phyloP scores from a whole-genome alignment of 805 yeast genomes.

The Yamadazyma endophytica region DNA sequence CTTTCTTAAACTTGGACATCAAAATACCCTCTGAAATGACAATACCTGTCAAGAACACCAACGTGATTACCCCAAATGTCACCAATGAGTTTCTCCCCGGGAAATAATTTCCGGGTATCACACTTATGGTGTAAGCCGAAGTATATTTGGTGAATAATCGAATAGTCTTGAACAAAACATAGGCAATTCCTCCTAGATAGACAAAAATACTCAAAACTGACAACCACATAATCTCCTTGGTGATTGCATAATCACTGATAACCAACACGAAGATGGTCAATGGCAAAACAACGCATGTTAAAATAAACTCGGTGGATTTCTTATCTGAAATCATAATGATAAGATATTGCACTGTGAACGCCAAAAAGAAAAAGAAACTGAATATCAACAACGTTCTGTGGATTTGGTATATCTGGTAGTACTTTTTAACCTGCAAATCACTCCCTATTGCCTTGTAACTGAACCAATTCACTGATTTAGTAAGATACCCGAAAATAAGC shows the following conservation, averaged over 20 bases:
- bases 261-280: conserved; percentile 34
- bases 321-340: conserved; percentile 39
- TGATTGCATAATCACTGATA: conserved; percentile 32
- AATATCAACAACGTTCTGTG: conserved; percentile 25
- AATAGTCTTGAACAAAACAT: conserved; percentile 44
- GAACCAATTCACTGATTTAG: conserved; percentile 42
- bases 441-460: conserved; percentile 48
- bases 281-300: conserved; percentile 45
- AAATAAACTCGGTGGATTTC: conserved; percentile 38
- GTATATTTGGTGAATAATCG: conserved; percentile 41
- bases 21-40: conserved; percentile 16
- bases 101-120: conserved; percentile 33
- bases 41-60: conserved; percentile 33
- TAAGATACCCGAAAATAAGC: conserved; percentile 27
- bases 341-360: conserved; percentile 46
- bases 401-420: conserved; percentile 36
- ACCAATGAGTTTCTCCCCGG: conserved; percentile 44
- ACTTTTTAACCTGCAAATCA: conserved; percentile 32
- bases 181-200: conserved; percentile 39
- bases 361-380: conserved; percentile 42
- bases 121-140: conserved; percentile 25
- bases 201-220: conserved; percentile 22
- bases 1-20: conserved; percentile 15
- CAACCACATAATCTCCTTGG: conserved; percentile 27
- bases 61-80: conserved; percentile 40